Base-by-base conservation (phyloP, 176 grass and related monocot species). In the Bromus sterilis region DNA sequence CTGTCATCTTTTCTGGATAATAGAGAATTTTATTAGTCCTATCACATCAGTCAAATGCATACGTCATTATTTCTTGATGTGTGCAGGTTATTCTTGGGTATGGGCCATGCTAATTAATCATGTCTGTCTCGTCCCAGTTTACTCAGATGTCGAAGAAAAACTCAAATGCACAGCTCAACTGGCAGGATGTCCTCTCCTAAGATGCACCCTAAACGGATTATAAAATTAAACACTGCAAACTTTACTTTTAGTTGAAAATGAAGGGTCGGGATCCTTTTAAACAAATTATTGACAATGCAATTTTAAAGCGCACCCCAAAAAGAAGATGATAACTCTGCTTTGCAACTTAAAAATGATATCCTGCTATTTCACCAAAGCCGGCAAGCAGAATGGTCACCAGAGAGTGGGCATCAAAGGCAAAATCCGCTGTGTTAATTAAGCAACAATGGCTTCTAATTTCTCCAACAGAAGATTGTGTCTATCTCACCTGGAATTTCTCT, bases 281-380 rank as follows among this genome's bases (percentile, higher is more conserved):
- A 28, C 15, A 46, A 51, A 68, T 66, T 76, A 46, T 48, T 60
- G 9, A 30, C 0, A 57, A 66, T 35, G 20, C 6, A 57, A 79
- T 75, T 75, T 37, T 7, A 75, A 84, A 76, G 70, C 21, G 61
- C 31, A 72, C 0, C 13, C 33, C 58, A 21, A 34, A 71, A 70
- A 81, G 74, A 60, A 83, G 67, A 14, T 68, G 79, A 78, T 64
- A 31, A 74, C 77, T 55, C 80, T 85, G 53, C 82, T 89, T 85
- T 85, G 62, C 39, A 60, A 42, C 71, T 85, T 85, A 69, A 81
- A 85, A 77, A 88, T 62, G 76, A 80, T 85, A 89, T 89, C 82
- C 34, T 81, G 25, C 55, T 81, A 44, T 71, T 56, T 85, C 7
- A 20, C 77, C 15, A 89, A 80, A 85, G 65, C 70, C 7, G 9